phyloP scores from a whole-genome alignment of 208 protist species.

The Acanthamoeba rhysodes region DNA sequence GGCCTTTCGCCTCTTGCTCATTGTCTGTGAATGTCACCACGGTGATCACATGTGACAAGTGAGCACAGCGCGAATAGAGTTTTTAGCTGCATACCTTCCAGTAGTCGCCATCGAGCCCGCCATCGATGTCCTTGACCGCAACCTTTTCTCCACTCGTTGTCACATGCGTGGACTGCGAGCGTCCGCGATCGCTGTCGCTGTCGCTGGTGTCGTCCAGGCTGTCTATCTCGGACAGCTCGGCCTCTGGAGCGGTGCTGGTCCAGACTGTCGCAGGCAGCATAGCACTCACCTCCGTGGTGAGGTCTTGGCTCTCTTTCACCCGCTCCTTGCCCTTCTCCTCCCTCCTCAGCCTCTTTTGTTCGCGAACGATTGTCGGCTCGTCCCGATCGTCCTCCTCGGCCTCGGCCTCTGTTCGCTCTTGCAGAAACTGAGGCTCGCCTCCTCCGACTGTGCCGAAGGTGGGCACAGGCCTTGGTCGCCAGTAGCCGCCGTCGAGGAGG shows the following conservation, averaged over 20 bases:
- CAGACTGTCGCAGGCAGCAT: not conserved
- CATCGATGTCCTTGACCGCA: not conserved
- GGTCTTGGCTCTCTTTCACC: not conserved
- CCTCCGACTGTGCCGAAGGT: not conserved
- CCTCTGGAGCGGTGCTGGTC: not conserved
- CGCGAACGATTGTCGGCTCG: not conserved
- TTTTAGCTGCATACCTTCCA: not conserved
- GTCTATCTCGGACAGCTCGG: not conserved
- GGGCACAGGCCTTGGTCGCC: not conserved
- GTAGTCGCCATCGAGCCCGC: not conserved
- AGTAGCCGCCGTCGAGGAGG: slow-evolving; percentile 10
- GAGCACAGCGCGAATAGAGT: not conserved
- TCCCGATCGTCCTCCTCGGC: too few relatives aligned
- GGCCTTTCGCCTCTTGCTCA: not conserved
- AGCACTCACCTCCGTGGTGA: not conserved
- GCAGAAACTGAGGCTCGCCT: not conserved
- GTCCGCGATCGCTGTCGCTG: not conserved
- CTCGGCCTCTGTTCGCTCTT: not conserved
- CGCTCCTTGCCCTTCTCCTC: slow-evolving; percentile 5
- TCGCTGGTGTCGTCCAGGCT: not conserved
- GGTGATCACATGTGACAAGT: not conserved
- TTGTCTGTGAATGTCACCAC: not conserved
- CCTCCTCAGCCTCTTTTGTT: not conserved
- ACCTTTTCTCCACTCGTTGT: not conserved
- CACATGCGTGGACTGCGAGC: not conserved